phyloP scores from a whole-genome alignment of 768 basidiomycete species.

The Phylloporus sp. region DNA sequence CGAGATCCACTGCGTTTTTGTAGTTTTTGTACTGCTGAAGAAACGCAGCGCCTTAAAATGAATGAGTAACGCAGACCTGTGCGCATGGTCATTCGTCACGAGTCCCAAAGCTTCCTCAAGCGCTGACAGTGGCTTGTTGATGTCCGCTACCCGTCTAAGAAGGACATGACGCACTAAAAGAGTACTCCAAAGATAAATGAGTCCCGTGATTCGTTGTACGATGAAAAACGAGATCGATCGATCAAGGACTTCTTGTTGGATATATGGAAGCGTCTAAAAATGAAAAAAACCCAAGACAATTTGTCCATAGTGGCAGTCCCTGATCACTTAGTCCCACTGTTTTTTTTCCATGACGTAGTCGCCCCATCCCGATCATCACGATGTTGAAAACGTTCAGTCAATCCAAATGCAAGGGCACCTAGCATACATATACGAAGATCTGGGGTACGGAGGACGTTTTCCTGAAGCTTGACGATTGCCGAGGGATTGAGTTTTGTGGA shows the following conservation, averaged over 20 bases:
- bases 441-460: background rate
- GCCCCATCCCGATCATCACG: too few relatives aligned
- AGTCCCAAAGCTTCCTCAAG: background rate
- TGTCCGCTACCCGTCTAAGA: background rate
- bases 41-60: background rate
- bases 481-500: too few relatives aligned
- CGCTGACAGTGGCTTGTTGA: background rate
- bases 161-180: background rate
- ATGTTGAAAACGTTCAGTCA: too few relatives aligned
- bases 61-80: background rate
- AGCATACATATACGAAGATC: too few relatives aligned
- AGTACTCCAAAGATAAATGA: background rate
- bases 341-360: too few relatives aligned
- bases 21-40: background rate
- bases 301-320: too few relatives aligned
- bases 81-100: background rate
- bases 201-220: background rate
- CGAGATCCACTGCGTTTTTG: background rate
- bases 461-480: background rate
- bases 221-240: background rate
- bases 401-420: too few relatives aligned
- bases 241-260: background rate
- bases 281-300: too few relatives aligned
- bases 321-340: too few relatives aligned
- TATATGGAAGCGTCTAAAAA: too few relatives aligned